These are phyloP conservation scores for Tylopilus felleus DNA, from an alignment of 768 basidiomycete genomes.

Conservation along the genomic window DNA sequence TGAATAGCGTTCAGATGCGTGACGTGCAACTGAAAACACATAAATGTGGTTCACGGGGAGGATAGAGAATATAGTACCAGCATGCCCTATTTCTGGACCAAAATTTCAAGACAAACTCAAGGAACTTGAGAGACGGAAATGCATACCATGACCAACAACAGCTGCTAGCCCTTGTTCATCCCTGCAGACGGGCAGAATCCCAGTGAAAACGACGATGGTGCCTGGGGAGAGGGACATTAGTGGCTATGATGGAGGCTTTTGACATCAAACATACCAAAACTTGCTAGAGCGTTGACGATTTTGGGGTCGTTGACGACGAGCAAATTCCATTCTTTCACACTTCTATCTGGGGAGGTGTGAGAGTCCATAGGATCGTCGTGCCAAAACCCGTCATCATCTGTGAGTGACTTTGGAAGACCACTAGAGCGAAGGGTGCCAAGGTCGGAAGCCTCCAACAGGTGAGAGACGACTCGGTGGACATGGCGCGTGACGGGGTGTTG, in stretches of 20 bases:
- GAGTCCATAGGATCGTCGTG: slow-evolving; percentile 17
- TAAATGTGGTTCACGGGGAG: background rate
- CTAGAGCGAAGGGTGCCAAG: slow-evolving; percentile 54
- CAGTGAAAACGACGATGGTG: slow-evolving; percentile 84
- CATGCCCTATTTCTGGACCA: slow-evolving; percentile 72
- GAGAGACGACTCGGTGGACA: slow-evolving; percentile 65
- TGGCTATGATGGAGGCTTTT: background rate
- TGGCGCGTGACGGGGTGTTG: slow-evolving; percentile 63
- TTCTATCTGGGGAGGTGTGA: slow-evolving; percentile 14
- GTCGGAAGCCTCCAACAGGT: slow-evolving; percentile 67
- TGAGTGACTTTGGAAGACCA: slow-evolving; percentile 1
- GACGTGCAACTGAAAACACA: slow-evolving; percentile 47
- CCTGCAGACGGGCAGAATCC: slow-evolving; percentile 73
- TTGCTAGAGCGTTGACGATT: slow-evolving; percentile 74
- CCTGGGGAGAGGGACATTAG: slow-evolving; percentile 35
- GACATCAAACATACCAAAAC: slow-evolving; percentile 48
- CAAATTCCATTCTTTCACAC: slow-evolving; percentile 55
- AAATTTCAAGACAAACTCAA: background rate
- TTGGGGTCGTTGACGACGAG: slow-evolving; percentile 73
- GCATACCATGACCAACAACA: slow-evolving; percentile 76
- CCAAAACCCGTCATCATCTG: slow-evolving; percentile 21
- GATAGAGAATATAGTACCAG: slow-evolving; percentile 40
- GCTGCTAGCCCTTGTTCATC: slow-evolving; percentile 83
- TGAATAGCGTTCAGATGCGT: slow-evolving; percentile 50
- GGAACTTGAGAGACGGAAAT: background rate